Conservation (phyloP, 495 filamentous ascomycete species). For the Neurospora discreta region DNA sequence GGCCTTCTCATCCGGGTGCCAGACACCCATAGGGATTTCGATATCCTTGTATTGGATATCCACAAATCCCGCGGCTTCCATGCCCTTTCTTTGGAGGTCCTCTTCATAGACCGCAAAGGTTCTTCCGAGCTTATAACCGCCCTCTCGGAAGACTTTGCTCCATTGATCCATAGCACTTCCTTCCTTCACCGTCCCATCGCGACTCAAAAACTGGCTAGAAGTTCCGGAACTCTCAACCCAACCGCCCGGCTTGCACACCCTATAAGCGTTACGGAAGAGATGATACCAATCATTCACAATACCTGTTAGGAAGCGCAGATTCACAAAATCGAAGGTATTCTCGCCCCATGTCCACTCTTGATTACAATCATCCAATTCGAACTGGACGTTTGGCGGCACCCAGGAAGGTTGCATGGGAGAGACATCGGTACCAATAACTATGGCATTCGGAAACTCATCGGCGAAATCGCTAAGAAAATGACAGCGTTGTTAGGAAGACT, state of each 20-base stretch:
- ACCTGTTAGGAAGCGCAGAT: conserved; percentile 46
- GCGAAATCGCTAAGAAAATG: conserved; percentile 9
- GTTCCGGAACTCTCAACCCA: conserved; percentile 35
- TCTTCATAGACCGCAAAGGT: not conserved
- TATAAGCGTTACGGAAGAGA: conserved; percentile 28
- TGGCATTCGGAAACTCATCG: conserved; percentile 40
- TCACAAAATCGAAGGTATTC: conserved; percentile 53
- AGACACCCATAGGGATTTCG: not conserved
- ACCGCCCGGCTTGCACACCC: conserved; percentile 19
- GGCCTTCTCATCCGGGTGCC: conserved; percentile 27
- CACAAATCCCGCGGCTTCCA: not conserved
- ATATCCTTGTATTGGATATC: conserved; percentile 6
- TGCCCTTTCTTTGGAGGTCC: not conserved
- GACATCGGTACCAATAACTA: conserved; percentile 39
- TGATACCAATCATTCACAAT: conserved; percentile 30
- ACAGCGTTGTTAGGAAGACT: not conserved
- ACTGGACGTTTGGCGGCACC: conserved; percentile 44
- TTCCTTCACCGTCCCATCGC: conserved; percentile 36
- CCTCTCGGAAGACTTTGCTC: conserved; percentile 30
- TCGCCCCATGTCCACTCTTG: conserved; percentile 40
- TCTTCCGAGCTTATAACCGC: not conserved
- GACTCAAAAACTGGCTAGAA: conserved; percentile 29
- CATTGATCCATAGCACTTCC: conserved; percentile 33
- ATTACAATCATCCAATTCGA: conserved; percentile 45
- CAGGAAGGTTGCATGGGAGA: conserved; percentile 40